Percentiles rank a stretch among this genome's conserved stretches.
Evolutionary conservation across 805 yeast genomes (phyloP).

Genomic region (Candida sithepensis): DNA sequence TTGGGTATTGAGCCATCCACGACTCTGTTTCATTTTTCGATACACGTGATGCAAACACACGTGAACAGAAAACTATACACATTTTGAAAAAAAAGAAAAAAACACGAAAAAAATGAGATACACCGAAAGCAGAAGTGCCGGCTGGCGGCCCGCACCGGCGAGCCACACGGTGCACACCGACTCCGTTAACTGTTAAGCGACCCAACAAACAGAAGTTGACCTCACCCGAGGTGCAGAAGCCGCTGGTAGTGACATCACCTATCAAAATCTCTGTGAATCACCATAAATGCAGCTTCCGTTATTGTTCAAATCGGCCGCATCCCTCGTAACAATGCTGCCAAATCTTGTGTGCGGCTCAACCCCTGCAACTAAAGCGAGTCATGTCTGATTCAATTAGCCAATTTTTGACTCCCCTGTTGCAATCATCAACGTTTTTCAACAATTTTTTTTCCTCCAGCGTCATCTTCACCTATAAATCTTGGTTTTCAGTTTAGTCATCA

Average conservation of each 20-base stretch:
- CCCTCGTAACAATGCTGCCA: background rate
- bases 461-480: background rate
- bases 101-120: too few relatives aligned
- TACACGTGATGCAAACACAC: too few relatives aligned
- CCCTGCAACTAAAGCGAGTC: background rate
- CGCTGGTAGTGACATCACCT: background rate
- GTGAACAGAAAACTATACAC: too few relatives aligned
- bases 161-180: too few relatives aligned
- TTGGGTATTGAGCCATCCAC: too few relatives aligned
- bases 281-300: background rate
- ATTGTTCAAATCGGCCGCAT: background rate
- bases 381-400: background rate
- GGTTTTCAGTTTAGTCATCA: background rate
- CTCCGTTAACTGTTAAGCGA: too few relatives aligned
- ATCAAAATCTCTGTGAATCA: background rate
- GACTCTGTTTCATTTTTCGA: too few relatives aligned
- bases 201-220: background rate
- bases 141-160: too few relatives aligned
- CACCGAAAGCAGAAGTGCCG: too few relatives aligned
- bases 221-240: background rate
- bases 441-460: background rate
- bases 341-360: background rate
- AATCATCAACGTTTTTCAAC: background rate
- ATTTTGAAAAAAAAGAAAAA: too few relatives aligned
- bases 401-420: background rate